phyloP scores from a whole-genome alignment of 805 yeast genomes.

The Ogataea methylovora region DNA sequence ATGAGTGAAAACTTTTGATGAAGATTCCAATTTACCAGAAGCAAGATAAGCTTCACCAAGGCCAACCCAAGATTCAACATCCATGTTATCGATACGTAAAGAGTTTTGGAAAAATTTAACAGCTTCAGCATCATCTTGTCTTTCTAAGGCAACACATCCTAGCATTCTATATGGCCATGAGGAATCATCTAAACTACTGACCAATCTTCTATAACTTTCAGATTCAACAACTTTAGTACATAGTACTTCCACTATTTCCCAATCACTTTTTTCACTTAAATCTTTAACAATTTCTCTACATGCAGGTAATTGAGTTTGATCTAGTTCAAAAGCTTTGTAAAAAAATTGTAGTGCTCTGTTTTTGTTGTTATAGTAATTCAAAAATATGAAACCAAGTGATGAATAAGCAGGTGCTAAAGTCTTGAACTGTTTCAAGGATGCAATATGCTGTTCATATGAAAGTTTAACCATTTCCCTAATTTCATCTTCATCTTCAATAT shows the following conservation, averaged over 20 bases:
- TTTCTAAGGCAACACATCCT: constrained; percentile 71
- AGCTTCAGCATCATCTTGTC: constrained; percentile 67
- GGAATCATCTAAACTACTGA: constrained; percentile 23
- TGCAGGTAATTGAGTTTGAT: constrained; percentile 66
- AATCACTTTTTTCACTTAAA: constrained; percentile 61
- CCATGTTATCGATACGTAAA: constrained; percentile 56
- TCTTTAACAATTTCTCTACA: constrained; percentile 65
- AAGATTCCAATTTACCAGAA: constrained; percentile 83
- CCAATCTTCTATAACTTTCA: constrained; percentile 49
- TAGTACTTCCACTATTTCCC: constrained; percentile 78
- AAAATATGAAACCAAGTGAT: constrained; percentile 69
- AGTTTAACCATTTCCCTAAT: constrained; percentile 23
- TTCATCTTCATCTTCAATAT: constrained; percentile 15
- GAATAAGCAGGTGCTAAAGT: constrained; percentile 76
- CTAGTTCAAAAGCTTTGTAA: constrained; percentile 83
- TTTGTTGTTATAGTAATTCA: constrained; percentile 47
- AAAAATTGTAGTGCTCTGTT: constrained; percentile 78
- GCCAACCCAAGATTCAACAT: constrained; percentile 84
- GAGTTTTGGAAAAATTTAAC: constrained; percentile 87
- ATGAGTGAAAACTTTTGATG: constrained; percentile 69
- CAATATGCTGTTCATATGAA: constrained; percentile 53
- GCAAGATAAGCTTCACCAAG: constrained; percentile 92
- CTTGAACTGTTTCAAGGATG: constrained; percentile 55
- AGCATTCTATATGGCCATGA: constrained; percentile 89
- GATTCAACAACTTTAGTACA: constrained; percentile 59